Evolutionary conservation across 202 grass and related monocot genomes (phyloP), one percentile per base, ranked within the genome.

Genomic region (Hordeum pubiflorum): DNA sequence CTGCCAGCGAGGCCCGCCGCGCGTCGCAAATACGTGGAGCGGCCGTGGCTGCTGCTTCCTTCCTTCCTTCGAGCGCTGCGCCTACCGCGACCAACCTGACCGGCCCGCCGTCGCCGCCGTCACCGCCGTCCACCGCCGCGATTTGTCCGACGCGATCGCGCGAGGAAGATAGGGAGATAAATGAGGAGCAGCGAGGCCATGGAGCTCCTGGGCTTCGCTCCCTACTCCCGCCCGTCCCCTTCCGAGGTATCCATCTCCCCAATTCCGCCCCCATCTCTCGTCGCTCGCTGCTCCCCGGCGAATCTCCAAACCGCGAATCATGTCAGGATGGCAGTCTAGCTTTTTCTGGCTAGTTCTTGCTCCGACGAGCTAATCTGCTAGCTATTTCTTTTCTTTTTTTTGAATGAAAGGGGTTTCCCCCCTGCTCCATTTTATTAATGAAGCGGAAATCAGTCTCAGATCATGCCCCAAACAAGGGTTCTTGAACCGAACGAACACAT

Each of bases 151-250:
- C 9, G 26, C 22, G 15, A 1, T 24, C 7, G n/a, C 39, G 0
- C 52, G 4, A 72, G 80, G 36, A 50, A 61, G 43, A 10, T 4
- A 83, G 41, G 40, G 40, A 18, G 9, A 14, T 73, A 71, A 80
- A 96, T 93, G 93, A 87, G 63, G 86, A 81, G 87, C 74, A 81
- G 84, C 58, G 88, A 90, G 32, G 93, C 90, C 55, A 92, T 79
- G 88, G 87, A 92, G 77, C 77, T 96, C 21, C 84, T 96, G 4
- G 88, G 93, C 43, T 74, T 96, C 69, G 29, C 80, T 71, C 80
- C 90, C 22, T 88, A 79, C 72, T 93, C 88, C 21, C 69, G 78
- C 10, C 93, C 93, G 0, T 86, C 86, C 69, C 57, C 68, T 5
- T 90, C 88, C 77, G 82, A 93, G 93, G 93, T 91, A 59, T 26